Conservation (phyloP, 2,329 filamentous ascomycete species). For the Ceratocystis diversiconidia region DNA sequence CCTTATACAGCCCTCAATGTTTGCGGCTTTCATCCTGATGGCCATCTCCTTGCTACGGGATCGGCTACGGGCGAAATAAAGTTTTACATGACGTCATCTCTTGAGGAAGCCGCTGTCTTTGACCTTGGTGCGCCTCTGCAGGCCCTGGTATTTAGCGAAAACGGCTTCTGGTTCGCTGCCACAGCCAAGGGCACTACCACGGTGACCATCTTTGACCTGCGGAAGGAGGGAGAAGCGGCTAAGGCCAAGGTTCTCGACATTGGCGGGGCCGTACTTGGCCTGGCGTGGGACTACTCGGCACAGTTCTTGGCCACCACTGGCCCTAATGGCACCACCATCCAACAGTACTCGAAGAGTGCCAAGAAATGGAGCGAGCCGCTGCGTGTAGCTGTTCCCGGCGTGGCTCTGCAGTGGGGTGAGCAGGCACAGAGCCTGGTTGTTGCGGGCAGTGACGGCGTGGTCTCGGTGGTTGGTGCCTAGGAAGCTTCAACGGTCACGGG, state of each 20-base stretch:
- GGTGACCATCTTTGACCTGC: slow-evolving; percentile 80
- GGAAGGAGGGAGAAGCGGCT: slow-evolving; percentile 73
- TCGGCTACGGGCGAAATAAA: slow-evolving; percentile 69
- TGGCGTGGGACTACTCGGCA: slow-evolving; percentile 88
- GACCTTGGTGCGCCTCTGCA: slow-evolving; percentile 54
- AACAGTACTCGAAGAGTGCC: slow-evolving; percentile 73
- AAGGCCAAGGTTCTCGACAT: slow-evolving; percentile 75
- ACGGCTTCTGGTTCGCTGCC: slow-evolving; percentile 89
- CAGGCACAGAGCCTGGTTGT: slow-evolving; percentile 60
- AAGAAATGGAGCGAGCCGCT: slow-evolving; percentile 86
- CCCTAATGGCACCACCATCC: slow-evolving; percentile 66
- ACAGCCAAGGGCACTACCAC: slow-evolving; percentile 61
- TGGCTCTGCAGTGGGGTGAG: slow-evolving; percentile 63
- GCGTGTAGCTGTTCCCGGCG: slow-evolving; percentile 57
- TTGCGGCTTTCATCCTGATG: slow-evolving; percentile 86
- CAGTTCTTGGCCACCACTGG: slow-evolving; percentile 81
- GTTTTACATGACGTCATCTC: slow-evolving; percentile 74
- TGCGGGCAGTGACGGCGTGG: slow-evolving; percentile 57
- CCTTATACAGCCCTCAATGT: slow-evolving; percentile 50
- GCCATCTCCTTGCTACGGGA: slow-evolving; percentile 81
- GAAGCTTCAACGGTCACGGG: neutral
- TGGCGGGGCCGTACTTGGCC: slow-evolving; percentile 58
- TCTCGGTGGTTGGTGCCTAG: slow-evolving; percentile 50
- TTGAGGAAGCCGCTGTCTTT: slow-evolving; percentile 64
- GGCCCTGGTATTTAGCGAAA: slow-evolving; percentile 78